Conservation (phyloP, 106 monocot genomes). For the Dendrobium chrysotoxum region DNA sequence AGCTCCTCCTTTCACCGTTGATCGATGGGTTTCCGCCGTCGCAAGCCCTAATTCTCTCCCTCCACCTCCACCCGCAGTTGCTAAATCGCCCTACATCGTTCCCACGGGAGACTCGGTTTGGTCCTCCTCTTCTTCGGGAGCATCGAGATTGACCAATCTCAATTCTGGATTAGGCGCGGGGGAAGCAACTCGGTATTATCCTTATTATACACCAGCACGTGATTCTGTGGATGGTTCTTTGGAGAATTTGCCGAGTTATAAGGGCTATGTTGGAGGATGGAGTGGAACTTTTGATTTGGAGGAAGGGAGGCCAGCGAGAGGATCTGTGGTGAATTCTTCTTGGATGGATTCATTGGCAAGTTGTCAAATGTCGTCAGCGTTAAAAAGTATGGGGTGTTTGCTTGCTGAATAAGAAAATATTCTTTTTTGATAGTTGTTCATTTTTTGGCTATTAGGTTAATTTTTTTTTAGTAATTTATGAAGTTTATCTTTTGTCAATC, state of each 20-base stretch:
- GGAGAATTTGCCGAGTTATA: neutral
- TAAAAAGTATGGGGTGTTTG: neutral
- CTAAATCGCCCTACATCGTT: neutral
- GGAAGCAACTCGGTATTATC: slow-evolving; percentile 5
- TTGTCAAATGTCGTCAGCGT: neutral
- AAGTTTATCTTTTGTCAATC: neutral
- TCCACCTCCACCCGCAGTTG: neutral
- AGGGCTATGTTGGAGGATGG: slow-evolving; percentile 8
- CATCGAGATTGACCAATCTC: neutral
- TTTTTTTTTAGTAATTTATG: neutral
- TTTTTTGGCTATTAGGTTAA: neutral
- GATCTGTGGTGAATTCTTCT: slow-evolving; percentile 3
- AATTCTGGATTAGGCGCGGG: neutral
- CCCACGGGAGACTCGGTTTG: neutral
- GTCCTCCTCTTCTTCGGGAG: neutral
- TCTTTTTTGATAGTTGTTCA: neutral
- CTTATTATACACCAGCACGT: neutral
- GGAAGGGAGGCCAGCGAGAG: slow-evolving; percentile 3
- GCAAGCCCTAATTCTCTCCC: neutral
- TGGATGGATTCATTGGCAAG: slow-evolving; percentile 3
- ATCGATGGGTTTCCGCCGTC: slow-evolving; percentile 2
- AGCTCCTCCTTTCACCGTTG: slow-evolving; percentile 10
- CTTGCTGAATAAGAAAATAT: neutral
- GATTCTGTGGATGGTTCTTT: slow-evolving; percentile 2
- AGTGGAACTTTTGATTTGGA: slow-evolving; percentile 7